Evolutionary conservation across 192 early-diverging fungal genomes (phyloP), one percentile per base, ranked within the genome.

Genomic region (Chytriomyces confervae): DNA sequence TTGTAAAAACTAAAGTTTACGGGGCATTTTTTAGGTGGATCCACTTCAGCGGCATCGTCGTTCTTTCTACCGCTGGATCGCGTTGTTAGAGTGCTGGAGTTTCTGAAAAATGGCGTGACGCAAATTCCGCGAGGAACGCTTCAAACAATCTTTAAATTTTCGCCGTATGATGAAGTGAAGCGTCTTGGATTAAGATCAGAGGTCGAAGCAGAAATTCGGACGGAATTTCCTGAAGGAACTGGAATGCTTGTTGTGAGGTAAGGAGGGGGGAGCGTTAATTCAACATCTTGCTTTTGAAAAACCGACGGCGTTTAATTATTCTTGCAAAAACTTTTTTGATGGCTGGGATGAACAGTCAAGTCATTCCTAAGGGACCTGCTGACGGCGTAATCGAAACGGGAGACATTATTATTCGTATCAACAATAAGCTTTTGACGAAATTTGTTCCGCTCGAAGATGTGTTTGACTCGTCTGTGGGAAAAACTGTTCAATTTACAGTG

Each of bases 1-100:
- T 27, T 27, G 24, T 27, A 27, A 27, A 27, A 27, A 27, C 24
- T 27, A 3, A 24, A 29, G 6, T 0, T 16, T 23, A 36, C 4
- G 36, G 69, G 46, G 16, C 48, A 10, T 44, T 18, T 27, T 24
- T 5, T 24, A 80, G 78, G 84, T 67, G 92, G 92, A n/a, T 86
- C 89, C 45, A 89, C 87, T 4, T 53, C 68, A 24, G 87, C 91
- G 60, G 93, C 93, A 7, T 92, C 93, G 1, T 89, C 91, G 80
- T 94, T 92, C 86, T 94, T 94, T 77, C 86, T 94, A 20, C 93
- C 93, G 5, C 79, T 94, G 43, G 91, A 93, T 48, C 61, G 85
- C 23, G 81, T 86, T 10, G 83, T 84, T 20, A 66, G 85, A 0
- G 85, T 80, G 7, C 76, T 86, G 43, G 49, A 78, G 46, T 76